A percentile compares a stretch with the other conserved stretches of the same genome.
phyloP scores from a whole-genome alignment of 1,139 yeast species.

The Zygosaccharomyces pseudobailii region DNA sequence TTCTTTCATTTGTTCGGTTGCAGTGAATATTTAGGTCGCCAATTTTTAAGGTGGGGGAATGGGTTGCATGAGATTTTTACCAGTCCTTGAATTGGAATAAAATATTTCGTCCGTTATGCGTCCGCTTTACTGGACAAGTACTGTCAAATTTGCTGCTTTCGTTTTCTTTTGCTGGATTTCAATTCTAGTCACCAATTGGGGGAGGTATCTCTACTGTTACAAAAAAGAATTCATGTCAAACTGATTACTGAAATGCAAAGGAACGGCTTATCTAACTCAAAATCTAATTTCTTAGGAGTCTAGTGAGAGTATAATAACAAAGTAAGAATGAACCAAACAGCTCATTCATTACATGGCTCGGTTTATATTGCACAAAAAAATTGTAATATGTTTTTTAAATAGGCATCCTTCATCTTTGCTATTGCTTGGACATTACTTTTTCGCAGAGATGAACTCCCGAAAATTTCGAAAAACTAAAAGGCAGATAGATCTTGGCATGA shows the following conservation, averaged over 20 bases:
- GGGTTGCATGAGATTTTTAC: slow-evolving; percentile 45
- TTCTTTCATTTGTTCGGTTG: slow-evolving; percentile 43
- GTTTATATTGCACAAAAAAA: slow-evolving; percentile 41
- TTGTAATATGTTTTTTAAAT: slow-evolving; percentile 50
- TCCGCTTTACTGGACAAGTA: slow-evolving; percentile 44
- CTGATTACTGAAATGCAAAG: slow-evolving; percentile 35
- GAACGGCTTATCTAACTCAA: slow-evolving; percentile 38
- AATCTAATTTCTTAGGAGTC: slow-evolving; percentile 35
- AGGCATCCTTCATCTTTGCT: slow-evolving; percentile 48
- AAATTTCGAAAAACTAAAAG: not conserved
- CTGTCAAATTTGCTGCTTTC: slow-evolving; percentile 42
- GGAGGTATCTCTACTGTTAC: slow-evolving; percentile 27
- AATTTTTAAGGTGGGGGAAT: slow-evolving; percentile 44
- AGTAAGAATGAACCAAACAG: slow-evolving; percentile 37
- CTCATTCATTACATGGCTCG: slow-evolving; percentile 40
- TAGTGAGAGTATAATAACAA: slow-evolving; percentile 13
- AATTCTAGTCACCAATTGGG: slow-evolving; percentile 42
- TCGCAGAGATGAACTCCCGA: not conserved
- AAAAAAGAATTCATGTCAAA: slow-evolving; percentile 43
- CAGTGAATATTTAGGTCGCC: slow-evolving; percentile 37
- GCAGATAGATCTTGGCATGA: slow-evolving; percentile 4
- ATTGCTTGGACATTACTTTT: slow-evolving; percentile 40
- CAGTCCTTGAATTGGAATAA: slow-evolving; percentile 44
- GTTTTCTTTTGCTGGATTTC: slow-evolving; percentile 41
- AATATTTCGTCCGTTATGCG: slow-evolving; percentile 43